These are phyloP conservation scores for Fusarium buharicum DNA, from an alignment of 2,329 filamentous ascomycete genomes.

Conservation along the genomic window DNA sequence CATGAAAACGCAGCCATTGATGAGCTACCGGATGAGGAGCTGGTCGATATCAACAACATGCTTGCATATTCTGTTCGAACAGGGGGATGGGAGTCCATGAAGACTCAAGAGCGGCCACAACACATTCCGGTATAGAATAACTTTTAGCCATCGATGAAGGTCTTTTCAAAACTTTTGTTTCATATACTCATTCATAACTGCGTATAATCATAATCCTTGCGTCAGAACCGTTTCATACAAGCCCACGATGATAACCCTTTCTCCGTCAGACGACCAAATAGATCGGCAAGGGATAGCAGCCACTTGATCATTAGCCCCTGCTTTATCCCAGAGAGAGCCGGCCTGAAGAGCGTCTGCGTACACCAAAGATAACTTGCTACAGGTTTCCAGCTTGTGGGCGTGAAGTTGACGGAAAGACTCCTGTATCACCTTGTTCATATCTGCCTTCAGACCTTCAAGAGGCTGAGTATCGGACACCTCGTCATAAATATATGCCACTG, in stretches of 20 bases:
- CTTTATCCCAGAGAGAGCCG: slow-evolving; percentile 29
- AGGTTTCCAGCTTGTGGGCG: slow-evolving; percentile 11
- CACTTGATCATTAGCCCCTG: slow-evolving; percentile 3
- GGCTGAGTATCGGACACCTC: background rate
- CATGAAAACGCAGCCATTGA: too few species aligned
- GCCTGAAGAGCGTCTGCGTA: slow-evolving; percentile 47
- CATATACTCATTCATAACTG: slow-evolving; percentile 14
- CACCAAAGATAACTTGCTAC: slow-evolving; percentile 46
- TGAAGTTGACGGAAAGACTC: slow-evolving; percentile 41
- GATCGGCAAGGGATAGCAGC: slow-evolving; percentile 52
- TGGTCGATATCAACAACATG: too few species aligned
- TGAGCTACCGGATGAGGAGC: too few species aligned
- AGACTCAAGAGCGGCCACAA: slow-evolving; percentile 15
- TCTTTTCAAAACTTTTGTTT: background rate
- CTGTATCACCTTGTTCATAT: slow-evolving; percentile 35
- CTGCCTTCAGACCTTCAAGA: slow-evolving; percentile 24
- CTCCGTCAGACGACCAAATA: slow-evolving; percentile 49
- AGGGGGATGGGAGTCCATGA: background rate
- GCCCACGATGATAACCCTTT: slow-evolving; percentile 50
- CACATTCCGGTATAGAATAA: background rate
- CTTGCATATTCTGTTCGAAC: too few species aligned
- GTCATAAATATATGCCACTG: slow-evolving; percentile 35
- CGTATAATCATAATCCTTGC: slow-evolving; percentile 23
- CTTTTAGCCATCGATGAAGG: background rate
- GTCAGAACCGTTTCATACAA: slow-evolving; percentile 45